A percentile compares a stretch with the other conserved stretches of the same genome.
phyloP scores from a whole-genome alignment of 176 grass and related monocot species.

The Carex pumila region DNA sequence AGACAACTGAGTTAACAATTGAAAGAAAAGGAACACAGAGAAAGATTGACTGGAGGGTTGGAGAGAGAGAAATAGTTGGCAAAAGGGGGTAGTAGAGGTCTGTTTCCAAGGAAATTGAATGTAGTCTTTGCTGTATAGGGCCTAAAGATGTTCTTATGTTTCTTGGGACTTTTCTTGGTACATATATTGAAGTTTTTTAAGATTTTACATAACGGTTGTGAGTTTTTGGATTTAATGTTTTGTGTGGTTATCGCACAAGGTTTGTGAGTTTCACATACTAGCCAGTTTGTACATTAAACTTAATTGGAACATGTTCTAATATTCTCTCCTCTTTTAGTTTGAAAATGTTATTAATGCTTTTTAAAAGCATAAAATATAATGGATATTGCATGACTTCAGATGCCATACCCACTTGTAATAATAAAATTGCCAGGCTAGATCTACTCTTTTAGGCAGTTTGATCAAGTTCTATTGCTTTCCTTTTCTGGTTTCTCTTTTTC shows the following conservation, averaged over 20 bases:
- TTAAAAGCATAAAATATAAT: not conserved
- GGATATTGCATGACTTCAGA: not conserved
- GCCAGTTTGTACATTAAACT: not conserved
- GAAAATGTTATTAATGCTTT: not conserved
- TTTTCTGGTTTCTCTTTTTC: conserved; percentile 7
- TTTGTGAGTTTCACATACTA: not conserved
- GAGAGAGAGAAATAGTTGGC: not conserved
- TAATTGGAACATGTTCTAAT: not conserved
- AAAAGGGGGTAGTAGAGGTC: not conserved
- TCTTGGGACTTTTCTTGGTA: not conserved
- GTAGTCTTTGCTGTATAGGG: not conserved
- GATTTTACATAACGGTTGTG: not conserved
- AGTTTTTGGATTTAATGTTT: not conserved
- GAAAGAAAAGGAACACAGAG: not conserved
- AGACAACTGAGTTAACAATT: not conserved
- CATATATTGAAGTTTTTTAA: not conserved
- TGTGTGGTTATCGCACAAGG: not conserved
- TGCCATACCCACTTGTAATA: not conserved
- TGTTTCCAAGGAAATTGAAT: not conserved
- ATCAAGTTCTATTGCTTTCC: conserved; percentile 15
- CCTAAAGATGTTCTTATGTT: not conserved
- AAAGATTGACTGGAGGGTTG: not conserved
- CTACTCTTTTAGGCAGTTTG: not conserved
- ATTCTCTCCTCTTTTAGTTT: not conserved
- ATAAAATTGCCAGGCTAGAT: not conserved